Conservation (phyloP, 2,329 filamentous ascomycete species). For the Dothistroma septosporum region DNA sequence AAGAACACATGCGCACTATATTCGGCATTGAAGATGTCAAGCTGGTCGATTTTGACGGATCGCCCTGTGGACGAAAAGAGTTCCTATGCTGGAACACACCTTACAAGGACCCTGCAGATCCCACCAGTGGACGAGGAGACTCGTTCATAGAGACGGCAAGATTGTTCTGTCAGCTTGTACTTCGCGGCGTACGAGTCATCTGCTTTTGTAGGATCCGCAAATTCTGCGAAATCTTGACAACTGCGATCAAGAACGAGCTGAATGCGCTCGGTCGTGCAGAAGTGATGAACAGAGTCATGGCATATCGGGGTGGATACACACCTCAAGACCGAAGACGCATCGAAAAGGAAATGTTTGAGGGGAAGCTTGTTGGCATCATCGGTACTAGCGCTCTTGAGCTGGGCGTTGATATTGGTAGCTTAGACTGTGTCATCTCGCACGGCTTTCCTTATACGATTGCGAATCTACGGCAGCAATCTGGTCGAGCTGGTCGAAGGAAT, state of each 20-base stretch:
- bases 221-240: conserved; percentile 79
- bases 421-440: conserved; percentile 90
- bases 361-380: conserved; percentile 85
- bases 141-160: conserved; percentile 81
- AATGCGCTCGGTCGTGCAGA: conserved; percentile 68
- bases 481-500: conserved; percentile 84
- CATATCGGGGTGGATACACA: conserved; percentile 91
- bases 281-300: conserved; percentile 79
- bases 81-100: conserved; percentile 98
- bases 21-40: conserved; percentile 80
- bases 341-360: conserved; percentile 95
- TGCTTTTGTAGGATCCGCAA: conserved; percentile 86
- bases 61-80: conserved; percentile 86
- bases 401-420: conserved; percentile 87
- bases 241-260: conserved; percentile 74
- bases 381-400: conserved; percentile 90
- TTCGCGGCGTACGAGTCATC: conserved; percentile 86
- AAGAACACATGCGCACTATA: conserved; percentile 88
- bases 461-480: conserved; percentile 90
- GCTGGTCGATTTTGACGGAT: conserved; percentile 86
- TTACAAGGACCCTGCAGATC: conserved; percentile 82
- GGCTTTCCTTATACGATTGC: conserved; percentile 95
- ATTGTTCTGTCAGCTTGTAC: conserved; percentile 82
- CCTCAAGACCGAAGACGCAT: conserved; percentile 83
- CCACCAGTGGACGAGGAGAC: conserved; percentile 78